Conservation (phyloP, 257 asterid species). For the Solanum ossicruentum region DNA sequence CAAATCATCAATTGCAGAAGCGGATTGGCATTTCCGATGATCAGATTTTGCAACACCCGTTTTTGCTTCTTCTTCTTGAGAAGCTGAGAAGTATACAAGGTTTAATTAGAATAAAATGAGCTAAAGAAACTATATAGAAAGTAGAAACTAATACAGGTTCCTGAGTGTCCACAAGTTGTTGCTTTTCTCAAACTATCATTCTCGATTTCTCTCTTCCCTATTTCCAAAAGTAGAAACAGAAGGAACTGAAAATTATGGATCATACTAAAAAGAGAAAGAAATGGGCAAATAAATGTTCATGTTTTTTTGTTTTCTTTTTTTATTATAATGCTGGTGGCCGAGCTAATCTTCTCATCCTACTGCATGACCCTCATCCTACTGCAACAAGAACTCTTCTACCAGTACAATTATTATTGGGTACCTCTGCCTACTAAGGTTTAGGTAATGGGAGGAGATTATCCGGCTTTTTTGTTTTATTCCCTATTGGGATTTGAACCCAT, state of each 20-base stretch:
- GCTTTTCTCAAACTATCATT: background rate
- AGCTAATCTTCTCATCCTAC: background rate
- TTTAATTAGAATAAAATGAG: background rate
- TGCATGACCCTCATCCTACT: background rate
- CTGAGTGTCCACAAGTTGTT: background rate
- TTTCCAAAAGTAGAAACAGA: background rate
- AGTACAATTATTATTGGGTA: background rate
- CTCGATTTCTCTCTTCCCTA: background rate
- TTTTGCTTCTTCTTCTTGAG: constrained; percentile 41
- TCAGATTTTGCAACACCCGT: constrained; percentile 18
- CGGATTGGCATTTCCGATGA: constrained; percentile 33
- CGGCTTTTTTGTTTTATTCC: background rate
- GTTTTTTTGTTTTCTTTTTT: background rate
- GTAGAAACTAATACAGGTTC: background rate
- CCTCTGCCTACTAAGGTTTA: background rate
- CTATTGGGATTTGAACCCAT: background rate
- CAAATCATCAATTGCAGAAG: constrained; percentile 68
- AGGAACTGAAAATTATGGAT: background rate
- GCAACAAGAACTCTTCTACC: background rate
- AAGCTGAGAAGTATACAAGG: constrained; percentile 41
- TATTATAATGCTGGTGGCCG: background rate
- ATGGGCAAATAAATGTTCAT: background rate
- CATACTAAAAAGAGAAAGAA: background rate
- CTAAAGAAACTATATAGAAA: background rate
- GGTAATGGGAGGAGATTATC: background rate